Percentiles rank a stretch among this genome's conserved stretches.
Evolutionary conservation across 1,139 yeast species (phyloP).

Genomic region (Protomyces lactucae-debilis): DNA sequence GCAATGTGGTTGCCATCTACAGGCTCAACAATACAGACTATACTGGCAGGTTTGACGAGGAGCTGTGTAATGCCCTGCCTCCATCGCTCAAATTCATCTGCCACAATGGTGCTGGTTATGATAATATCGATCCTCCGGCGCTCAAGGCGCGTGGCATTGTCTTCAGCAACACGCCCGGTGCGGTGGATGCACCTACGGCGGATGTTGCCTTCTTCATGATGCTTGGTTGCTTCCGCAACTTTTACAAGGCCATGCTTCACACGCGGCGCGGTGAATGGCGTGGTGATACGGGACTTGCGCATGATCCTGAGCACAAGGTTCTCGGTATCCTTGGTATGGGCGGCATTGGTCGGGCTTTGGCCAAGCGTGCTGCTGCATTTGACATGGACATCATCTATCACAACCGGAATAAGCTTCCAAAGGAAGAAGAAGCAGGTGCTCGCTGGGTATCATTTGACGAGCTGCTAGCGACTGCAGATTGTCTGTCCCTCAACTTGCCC

Average conservation of each 20-base stretch:
- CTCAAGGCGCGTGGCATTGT: slow-evolving; percentile 53
- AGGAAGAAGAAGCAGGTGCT: slow-evolving; percentile 51
- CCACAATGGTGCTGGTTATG: slow-evolving; percentile 71
- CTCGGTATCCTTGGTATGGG: slow-evolving; percentile 78
- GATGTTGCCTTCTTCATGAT: slow-evolving; percentile 67
- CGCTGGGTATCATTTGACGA: slow-evolving; percentile 56
- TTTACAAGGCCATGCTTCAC: slow-evolving; percentile 47
- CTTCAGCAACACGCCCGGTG: slow-evolving; percentile 64
- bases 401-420: slow-evolving; percentile 53
- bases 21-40: slow-evolving; percentile 29
- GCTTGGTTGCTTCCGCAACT: slow-evolving; percentile 66
- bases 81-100: slow-evolving; percentile 47
- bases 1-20: slow-evolving; percentile 39
- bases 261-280: slow-evolving; percentile 43
- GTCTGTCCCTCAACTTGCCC: slow-evolving; percentile 61
- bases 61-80: slow-evolving; percentile 49
- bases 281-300: slow-evolving; percentile 39
- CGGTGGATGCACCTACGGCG: slow-evolving; percentile 78
- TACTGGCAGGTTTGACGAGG: slow-evolving; percentile 54
- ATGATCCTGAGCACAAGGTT: slow-evolving; percentile 58
- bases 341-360: slow-evolving; percentile 70
- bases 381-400: slow-evolving; percentile 64
- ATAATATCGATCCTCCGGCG: slow-evolving; percentile 55
- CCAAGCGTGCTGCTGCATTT: slow-evolving; percentile 60
- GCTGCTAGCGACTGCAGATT: slow-evolving; percentile 52